These are phyloP conservation scores for Quercus glauca DNA, from an alignment of 306 rosid genomes.

Conservation along the genomic window DNA sequence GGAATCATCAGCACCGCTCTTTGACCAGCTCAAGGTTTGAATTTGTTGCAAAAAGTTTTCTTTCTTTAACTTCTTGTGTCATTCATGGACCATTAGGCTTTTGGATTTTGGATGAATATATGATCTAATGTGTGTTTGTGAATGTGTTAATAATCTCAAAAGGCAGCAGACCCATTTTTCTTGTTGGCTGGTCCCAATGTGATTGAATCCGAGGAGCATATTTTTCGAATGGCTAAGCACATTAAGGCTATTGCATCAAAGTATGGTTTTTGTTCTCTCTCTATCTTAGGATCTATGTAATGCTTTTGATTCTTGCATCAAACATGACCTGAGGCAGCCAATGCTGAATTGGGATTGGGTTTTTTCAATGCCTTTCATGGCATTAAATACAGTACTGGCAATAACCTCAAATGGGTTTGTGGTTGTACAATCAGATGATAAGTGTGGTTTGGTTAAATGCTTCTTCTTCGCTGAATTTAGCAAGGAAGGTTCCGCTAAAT, in stretches of 20 bases:
- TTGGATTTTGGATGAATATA: neutral
- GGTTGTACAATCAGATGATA: too few relatives aligned
- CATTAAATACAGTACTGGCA: too few relatives aligned
- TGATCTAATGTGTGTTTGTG: neutral
- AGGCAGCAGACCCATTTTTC: constrained; percentile 89
- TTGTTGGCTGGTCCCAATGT: constrained; percentile 94
- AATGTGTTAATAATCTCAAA: constrained; percentile 21
- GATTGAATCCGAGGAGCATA: constrained; percentile 90
- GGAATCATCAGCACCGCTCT: constrained; percentile 39
- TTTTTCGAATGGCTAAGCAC: constrained; percentile 78
- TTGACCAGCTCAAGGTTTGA: constrained; percentile 46
- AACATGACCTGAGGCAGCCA: too few relatives aligned
- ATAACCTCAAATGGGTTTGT: too few relatives aligned
- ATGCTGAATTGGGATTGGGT: too few relatives aligned
- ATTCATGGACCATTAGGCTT: constrained; percentile 6
- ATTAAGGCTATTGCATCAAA: constrained; percentile 62
- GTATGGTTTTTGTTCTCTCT: constrained; percentile 32
- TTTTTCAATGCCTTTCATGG: too few relatives aligned
- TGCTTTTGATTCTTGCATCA: too few relatives aligned
- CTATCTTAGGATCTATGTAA: neutral
- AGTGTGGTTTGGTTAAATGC: too few relatives aligned
- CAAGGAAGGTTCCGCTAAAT: too few relatives aligned
- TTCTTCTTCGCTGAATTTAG: too few relatives aligned
- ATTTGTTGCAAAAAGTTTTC: too few relatives aligned
- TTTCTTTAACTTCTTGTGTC: neutral